A percentile compares a stretch with the other conserved stretches of the same genome.
These are phyloP conservation scores for Cyclotella cryptica DNA, from an alignment of 108 stramenopile species.

Conservation along the genomic window DNA sequence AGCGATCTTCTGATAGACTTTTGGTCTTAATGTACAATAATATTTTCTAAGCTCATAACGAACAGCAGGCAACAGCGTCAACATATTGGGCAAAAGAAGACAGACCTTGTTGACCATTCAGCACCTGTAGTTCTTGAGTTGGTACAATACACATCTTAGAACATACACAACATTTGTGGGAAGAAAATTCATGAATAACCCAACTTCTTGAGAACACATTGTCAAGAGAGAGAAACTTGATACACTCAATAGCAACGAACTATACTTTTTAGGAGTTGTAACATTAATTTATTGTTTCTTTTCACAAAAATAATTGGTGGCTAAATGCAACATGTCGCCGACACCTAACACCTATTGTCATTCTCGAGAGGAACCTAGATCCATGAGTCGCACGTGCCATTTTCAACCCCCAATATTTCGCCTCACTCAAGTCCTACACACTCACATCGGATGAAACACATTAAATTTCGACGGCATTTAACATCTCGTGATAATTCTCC, in stretches of 20 bases:
- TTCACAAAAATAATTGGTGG: not conserved
- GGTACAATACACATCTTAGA: too few species aligned
- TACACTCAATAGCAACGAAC: not conserved
- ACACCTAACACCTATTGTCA: too few species aligned
- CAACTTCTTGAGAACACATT: not conserved
- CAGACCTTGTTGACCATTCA: too few species aligned
- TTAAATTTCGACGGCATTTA: slow-evolving; percentile 64
- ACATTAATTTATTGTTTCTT: not conserved
- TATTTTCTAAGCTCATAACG: too few species aligned
- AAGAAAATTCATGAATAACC: too few species aligned
- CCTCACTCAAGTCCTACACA: not conserved
- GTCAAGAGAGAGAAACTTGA: not conserved
- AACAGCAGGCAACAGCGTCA: too few species aligned
- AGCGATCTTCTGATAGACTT: too few species aligned
- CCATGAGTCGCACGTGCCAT: not conserved
- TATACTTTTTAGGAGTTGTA: not conserved
- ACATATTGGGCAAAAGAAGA: too few species aligned
- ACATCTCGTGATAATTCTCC: slow-evolving; percentile 62
- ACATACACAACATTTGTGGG: too few species aligned
- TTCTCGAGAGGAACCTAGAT: too few species aligned
- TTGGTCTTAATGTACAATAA: too few species aligned
- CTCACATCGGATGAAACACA: not conserved
- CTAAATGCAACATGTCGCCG: not conserved
- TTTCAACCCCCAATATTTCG: not conserved
- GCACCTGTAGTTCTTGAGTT: too few species aligned